Evolutionary conservation across 108 stramenopile species (phyloP).

Genomic region (Discostella stelligeroides): DNA sequence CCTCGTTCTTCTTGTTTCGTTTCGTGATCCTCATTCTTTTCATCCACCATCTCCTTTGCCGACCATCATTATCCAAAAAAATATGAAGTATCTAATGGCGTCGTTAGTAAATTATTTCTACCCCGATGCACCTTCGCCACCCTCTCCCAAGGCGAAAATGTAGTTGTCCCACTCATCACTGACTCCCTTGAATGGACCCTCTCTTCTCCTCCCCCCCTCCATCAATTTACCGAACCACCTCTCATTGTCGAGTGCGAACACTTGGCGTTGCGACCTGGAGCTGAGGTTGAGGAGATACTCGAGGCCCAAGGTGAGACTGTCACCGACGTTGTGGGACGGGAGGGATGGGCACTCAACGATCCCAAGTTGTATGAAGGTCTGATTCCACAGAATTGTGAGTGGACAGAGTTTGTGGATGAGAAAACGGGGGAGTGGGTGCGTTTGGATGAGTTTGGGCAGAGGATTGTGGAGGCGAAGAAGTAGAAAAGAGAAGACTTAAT

Average conservation of each 20-base stretch:
- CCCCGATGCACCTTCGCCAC: conserved; percentile 30
- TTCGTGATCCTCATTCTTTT: too few species aligned
- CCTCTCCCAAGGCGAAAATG: conserved; percentile 72
- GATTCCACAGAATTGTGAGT: conserved; percentile 87
- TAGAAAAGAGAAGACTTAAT: too few species aligned
- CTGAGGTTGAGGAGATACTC: conserved; percentile 86
- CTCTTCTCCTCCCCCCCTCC: conserved; percentile 93
- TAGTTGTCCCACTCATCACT: conserved; percentile 89
- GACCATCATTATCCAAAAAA: background rate
- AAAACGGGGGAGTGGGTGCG: conserved; percentile 88
- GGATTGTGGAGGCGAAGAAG: conserved; percentile 45
- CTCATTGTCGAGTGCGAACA: conserved; percentile 94
- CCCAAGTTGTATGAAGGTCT: conserved; percentile 85
- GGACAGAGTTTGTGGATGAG: conserved; percentile 90
- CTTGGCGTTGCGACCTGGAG: conserved; percentile 76
- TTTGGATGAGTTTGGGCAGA: conserved; percentile 80
- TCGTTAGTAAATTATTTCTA: conserved; percentile 16
- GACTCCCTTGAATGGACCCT: conserved; percentile 97
- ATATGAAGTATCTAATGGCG: background rate
- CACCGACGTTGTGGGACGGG: conserved; percentile 87
- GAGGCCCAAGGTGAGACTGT: conserved; percentile 78
- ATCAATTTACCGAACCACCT: conserved; percentile 98
- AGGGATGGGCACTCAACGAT: conserved; percentile 85
- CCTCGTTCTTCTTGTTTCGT: too few species aligned
- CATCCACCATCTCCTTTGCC: background rate